Percentiles rank a stretch among this genome's conserved stretches.
These are phyloP conservation scores for Protomyces gravidus DNA, from an alignment of 1,139 yeast species.

Conservation along the genomic window DNA sequence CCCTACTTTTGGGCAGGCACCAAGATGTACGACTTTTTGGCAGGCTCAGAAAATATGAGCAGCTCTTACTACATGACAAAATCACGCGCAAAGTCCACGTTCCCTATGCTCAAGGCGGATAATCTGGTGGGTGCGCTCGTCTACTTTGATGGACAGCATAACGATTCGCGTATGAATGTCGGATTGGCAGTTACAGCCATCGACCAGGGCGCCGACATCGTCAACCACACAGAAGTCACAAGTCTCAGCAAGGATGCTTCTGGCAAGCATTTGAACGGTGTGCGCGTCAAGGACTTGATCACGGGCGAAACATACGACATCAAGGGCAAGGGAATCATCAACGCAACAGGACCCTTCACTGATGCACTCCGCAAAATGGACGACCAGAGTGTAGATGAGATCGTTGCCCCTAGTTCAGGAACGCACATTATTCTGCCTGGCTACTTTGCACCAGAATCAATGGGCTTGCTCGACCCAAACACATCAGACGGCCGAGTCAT, in stretches of 20 bases:
- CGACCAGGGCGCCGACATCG: constrained; percentile 80
- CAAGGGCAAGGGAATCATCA: constrained; percentile 70
- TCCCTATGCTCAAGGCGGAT: constrained; percentile 81
- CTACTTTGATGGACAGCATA: constrained; percentile 92
- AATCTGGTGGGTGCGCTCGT: constrained; percentile 85
- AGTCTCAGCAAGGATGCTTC: constrained; percentile 59
- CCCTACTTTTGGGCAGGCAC: constrained; percentile 93
- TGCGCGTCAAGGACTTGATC: constrained; percentile 59
- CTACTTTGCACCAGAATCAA: constrained; percentile 78
- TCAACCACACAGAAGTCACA: constrained; percentile 79
- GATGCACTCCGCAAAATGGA: constrained; percentile 86
- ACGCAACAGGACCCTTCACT: constrained; percentile 93
- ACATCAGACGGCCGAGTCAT: constrained; percentile 95
- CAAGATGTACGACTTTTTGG: constrained; percentile 87
- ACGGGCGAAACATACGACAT: constrained; percentile 42
- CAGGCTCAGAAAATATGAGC: constrained; percentile 82
- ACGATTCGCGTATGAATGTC: constrained; percentile 86
- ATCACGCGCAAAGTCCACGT: constrained; percentile 64
- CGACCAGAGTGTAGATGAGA: constrained; percentile 52
- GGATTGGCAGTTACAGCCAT: constrained; percentile 82
- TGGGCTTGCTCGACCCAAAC: constrained; percentile 87
- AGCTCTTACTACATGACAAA: constrained; percentile 70
- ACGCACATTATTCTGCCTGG: constrained; percentile 91
- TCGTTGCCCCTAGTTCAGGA: constrained; percentile 94
- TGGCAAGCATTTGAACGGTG: constrained; percentile 65